Conservation (phyloP, 108 stramenopile species). For the Parietichytrium sp. region DNA sequence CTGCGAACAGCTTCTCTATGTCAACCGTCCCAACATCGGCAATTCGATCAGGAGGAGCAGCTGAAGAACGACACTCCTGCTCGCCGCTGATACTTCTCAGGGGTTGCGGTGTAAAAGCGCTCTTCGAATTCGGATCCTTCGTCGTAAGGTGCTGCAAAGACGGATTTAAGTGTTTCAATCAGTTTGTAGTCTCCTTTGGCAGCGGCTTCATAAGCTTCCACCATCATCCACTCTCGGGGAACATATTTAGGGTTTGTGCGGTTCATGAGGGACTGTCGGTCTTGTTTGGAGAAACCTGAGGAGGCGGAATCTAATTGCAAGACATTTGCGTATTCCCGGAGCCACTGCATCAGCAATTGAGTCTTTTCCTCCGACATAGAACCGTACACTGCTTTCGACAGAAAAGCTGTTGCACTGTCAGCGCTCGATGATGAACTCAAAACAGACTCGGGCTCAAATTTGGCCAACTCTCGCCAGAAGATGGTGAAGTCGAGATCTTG, state of each 20-base stretch:
- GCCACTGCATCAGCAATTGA: background rate
- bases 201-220: conserved; percentile 28
- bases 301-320: background rate
- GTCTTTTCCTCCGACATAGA: background rate
- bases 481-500: conserved; percentile 48
- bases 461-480: conserved; percentile 45
- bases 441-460: background rate
- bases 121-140: background rate
- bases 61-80: conserved; percentile 24
- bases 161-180: background rate
- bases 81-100: background rate
- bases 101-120: background rate
- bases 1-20: no score
- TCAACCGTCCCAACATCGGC: no score
- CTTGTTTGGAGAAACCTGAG: background rate
- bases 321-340: no score
- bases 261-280: background rate
- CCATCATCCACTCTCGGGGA: conserved; percentile 43
- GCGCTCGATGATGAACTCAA: background rate
- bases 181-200: conserved; percentile 10
- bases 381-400: background rate
- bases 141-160: conserved; percentile 15
- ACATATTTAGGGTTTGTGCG: conserved; percentile 46
- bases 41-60: background rate
- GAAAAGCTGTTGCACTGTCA: background rate